These are phyloP conservation scores for Kickxella alabastrina DNA, from an alignment of 192 early-diverging fungal species.

Conservation along the genomic window DNA sequence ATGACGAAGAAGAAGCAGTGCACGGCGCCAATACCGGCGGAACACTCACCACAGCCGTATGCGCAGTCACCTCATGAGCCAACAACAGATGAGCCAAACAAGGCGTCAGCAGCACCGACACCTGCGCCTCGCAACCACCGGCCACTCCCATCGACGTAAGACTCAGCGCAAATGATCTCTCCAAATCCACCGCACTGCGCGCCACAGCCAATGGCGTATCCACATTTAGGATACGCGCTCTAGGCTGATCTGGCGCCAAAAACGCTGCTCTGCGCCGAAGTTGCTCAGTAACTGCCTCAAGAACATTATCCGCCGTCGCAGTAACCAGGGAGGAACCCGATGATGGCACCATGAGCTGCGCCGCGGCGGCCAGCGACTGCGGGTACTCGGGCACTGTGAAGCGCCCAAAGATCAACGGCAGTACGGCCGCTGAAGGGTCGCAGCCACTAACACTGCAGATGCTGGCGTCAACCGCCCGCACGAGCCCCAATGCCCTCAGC, in stretches of 20 bases:
- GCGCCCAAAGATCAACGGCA: slow-evolving; percentile 46
- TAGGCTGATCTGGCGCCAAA: neutral
- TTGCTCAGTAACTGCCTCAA: neutral
- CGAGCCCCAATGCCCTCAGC: slow-evolving; percentile 32
- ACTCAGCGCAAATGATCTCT: slow-evolving; percentile 32
- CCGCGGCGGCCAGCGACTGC: slow-evolving; percentile 28
- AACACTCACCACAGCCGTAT: slow-evolving; percentile 29
- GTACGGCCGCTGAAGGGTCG: slow-evolving; percentile 27
- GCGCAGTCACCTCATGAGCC: slow-evolving; percentile 15
- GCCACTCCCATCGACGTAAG: slow-evolving; percentile 4
- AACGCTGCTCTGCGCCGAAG: neutral
- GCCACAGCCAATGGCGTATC: slow-evolving; percentile 33
- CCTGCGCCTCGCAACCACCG: slow-evolving; percentile 5
- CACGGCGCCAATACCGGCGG: slow-evolving; percentile 7
- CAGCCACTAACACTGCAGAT: slow-evolving; percentile 15
- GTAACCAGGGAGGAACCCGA: slow-evolving; percentile 19
- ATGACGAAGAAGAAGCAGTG: slow-evolving; percentile 5
- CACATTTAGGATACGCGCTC: slow-evolving; percentile 34
- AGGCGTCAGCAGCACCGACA: slow-evolving; percentile 35
- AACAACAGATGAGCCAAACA: slow-evolving; percentile 30
- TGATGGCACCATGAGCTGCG: slow-evolving; percentile 13
- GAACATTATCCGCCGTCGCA: slow-evolving; percentile 14
- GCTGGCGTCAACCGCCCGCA: slow-evolving; percentile 33
- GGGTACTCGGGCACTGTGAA: slow-evolving; percentile 36
- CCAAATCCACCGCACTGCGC: slow-evolving; percentile 4